Conservation (phyloP, 371 early-diverging fungal genomes). For the Mucor indicus region DNA sequence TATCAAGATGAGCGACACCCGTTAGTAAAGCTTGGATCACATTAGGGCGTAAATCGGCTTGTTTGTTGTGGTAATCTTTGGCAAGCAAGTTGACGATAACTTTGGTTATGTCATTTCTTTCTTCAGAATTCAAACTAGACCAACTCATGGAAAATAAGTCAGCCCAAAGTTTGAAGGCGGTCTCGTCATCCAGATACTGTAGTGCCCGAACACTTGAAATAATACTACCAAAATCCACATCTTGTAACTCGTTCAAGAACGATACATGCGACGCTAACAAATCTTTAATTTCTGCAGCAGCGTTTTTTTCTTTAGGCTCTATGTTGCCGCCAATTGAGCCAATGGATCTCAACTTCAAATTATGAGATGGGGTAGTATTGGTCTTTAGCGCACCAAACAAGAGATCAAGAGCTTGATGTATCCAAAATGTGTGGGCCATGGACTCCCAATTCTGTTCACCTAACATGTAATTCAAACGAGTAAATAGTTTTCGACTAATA, state of each 20-base stretch:
- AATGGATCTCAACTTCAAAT: conserved; percentile 54
- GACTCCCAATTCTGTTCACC: conserved; percentile 96
- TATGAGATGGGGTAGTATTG: conserved; percentile 32
- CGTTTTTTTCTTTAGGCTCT: conserved; percentile 3
- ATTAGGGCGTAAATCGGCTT: conserved; percentile 84
- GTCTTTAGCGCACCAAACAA: conserved; percentile 69
- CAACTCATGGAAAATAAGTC: conserved; percentile 85
- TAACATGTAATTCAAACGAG: conserved; percentile 85
- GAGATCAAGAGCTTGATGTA: conserved; percentile 87
- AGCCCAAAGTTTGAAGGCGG: conserved; percentile 81
- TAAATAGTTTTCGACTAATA: conserved; percentile 61
- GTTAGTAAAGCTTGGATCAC: conserved; percentile 90
- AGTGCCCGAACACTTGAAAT: conserved; percentile 62
- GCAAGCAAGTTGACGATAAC: conserved; percentile 80
- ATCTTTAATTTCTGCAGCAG: conserved; percentile 24
- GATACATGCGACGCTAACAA: conserved; percentile 49
- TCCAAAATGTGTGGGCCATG: conserved; percentile 83
- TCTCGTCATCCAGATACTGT: conserved; percentile 67
- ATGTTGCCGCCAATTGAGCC: conserved; percentile 27
- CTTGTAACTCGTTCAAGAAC: conserved; percentile 60
- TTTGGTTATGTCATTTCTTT: conserved; percentile 84
- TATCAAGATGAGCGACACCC: conserved; percentile 70
- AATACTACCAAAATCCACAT: conserved; percentile 48
- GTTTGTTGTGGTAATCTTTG: conserved; percentile 87
- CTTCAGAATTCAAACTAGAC: conserved; percentile 64